Percentiles rank a stretch among this genome's conserved stretches.
Conservation (phyloP, 169 alveolate genomes). For the Plasmodium blacklocki region DNA sequence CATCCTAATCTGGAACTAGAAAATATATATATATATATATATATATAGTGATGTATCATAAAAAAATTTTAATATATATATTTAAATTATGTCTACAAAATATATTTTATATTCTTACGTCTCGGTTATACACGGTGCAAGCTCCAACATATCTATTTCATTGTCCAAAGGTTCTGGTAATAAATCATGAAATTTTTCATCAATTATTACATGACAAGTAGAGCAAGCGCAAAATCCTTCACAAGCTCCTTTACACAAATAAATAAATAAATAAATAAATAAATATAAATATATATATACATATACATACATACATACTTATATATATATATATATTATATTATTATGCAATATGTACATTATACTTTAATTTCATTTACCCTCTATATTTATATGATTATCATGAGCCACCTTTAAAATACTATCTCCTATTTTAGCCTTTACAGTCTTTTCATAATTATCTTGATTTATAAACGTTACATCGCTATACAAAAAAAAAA, state of each 20-base stretch:
- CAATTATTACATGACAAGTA: slow-evolving; percentile 97
- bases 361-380: slow-evolving; percentile 54
- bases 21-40: not conserved
- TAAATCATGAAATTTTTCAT: slow-evolving; percentile 90
- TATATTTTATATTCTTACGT: slow-evolving; percentile 82
- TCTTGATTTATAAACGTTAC: slow-evolving; percentile 81
- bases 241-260: slow-evolving; percentile 94
- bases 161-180: slow-evolving; percentile 91
- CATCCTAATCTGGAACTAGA: slow-evolving; percentile 95
- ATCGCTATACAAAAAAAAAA: slow-evolving; percentile 16
- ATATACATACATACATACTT: not conserved
- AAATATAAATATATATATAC: not conserved
- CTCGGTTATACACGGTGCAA: slow-evolving; percentile 96
- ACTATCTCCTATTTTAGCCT: slow-evolving; percentile 84
- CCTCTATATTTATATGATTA: slow-evolving; percentile 87
- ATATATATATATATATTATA: not conserved
- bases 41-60: not conserved
- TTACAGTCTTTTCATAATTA: slow-evolving; percentile 81
- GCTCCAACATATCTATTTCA: slow-evolving; percentile 96
- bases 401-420: slow-evolving; percentile 90
- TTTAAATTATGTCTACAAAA: too few relatives aligned
- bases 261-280: not conserved
- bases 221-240: slow-evolving; percentile 97
- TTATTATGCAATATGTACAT: not conserved
- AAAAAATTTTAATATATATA: too few relatives aligned